Conservation (phyloP, 768 basidiomycete species). For the Leccinum subtestaceum region DNA sequence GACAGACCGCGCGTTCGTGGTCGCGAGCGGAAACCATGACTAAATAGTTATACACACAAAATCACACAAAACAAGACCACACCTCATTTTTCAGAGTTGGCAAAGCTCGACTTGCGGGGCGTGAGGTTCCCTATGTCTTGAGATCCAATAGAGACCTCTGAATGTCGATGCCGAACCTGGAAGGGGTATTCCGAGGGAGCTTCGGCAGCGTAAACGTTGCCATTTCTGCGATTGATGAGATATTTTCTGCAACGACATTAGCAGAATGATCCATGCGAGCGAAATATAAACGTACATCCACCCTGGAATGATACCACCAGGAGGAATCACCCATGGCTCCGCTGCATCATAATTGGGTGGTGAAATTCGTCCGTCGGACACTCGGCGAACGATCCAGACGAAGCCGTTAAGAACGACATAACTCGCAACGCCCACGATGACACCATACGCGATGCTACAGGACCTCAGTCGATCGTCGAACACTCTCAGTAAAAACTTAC, state of each 20-base stretch:
- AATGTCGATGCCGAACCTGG: conserved; percentile 31
- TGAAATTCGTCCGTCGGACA: conserved; percentile 54
- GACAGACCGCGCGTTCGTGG: conserved; percentile 12
- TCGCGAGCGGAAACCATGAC: conserved; percentile 10
- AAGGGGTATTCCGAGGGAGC: conserved; percentile 28
- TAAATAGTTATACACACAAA: conserved; percentile 7
- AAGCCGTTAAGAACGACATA: conserved; percentile 74
- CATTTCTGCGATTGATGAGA: conserved; percentile 17
- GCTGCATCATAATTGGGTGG: conserved; percentile 63
- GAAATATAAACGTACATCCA: conserved; percentile 56
- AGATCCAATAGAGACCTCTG: conserved; percentile 33
- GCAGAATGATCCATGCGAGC: background rate
- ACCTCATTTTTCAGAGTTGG: conserved; percentile 27
- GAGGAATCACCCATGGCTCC: conserved; percentile 71
- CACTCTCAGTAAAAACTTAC: conserved; percentile 36
- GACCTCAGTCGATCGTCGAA: background rate
- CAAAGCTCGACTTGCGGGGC: conserved; percentile 26
- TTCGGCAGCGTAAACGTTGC: background rate
- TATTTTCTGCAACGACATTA: conserved; percentile 23
- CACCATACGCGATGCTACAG: conserved; percentile 80
- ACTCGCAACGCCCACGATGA: conserved; percentile 73
- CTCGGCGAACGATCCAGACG: conserved; percentile 53
- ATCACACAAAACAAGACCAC: background rate
- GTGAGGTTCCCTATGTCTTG: conserved; percentile 26
- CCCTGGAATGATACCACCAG: conserved; percentile 61